Evolutionary conservation across 1,284 basidiomycete species (phyloP).

Genomic region (Amylostereum areolatum): DNA sequence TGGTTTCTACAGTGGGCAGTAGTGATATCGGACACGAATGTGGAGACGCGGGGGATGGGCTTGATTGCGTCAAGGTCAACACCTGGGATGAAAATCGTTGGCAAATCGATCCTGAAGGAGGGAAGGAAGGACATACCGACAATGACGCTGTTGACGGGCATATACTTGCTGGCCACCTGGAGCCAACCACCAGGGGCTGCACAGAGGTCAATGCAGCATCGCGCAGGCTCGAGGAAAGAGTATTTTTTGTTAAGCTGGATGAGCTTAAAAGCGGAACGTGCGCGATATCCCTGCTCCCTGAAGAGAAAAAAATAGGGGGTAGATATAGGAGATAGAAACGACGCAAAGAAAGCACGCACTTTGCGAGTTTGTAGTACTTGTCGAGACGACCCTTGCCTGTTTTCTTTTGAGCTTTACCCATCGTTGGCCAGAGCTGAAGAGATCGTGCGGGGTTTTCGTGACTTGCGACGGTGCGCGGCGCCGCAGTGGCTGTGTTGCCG

Average conservation of each 20-base stretch:
- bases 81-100: conserved; percentile 37
- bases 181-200: conserved; percentile 99
- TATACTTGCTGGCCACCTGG: conserved; percentile 97
- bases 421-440: conserved; percentile 21
- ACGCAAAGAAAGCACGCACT: conserved; percentile 43
- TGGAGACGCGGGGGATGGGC: conserved; percentile 90
- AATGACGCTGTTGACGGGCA: conserved; percentile 94
- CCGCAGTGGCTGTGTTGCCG: conserved; percentile 17
- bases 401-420: conserved; percentile 83
- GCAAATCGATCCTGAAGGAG: conserved; percentile 8
- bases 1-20: conserved; percentile 87
- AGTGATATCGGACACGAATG: conserved; percentile 95
- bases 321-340: conserved; percentile 1
- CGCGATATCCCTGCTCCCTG: conserved; percentile 97
- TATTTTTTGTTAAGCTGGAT: conserved; percentile 99
- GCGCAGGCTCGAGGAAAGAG: conserved; percentile 83
- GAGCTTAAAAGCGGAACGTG: conserved; percentile 99
- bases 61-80: conserved; percentile 97
- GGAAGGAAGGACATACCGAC: conserved; percentile 58
- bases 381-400: conserved; percentile 94
- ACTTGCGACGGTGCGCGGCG: too few relatives aligned
- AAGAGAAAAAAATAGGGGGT: conserved; percentile 13
- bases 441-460: too few relatives aligned
- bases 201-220: conserved; percentile 97
- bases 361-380: conserved; percentile 93